Conservation (phyloP, 2,329 filamentous ascomycete species). For the Diaporthe sp. region DNA sequence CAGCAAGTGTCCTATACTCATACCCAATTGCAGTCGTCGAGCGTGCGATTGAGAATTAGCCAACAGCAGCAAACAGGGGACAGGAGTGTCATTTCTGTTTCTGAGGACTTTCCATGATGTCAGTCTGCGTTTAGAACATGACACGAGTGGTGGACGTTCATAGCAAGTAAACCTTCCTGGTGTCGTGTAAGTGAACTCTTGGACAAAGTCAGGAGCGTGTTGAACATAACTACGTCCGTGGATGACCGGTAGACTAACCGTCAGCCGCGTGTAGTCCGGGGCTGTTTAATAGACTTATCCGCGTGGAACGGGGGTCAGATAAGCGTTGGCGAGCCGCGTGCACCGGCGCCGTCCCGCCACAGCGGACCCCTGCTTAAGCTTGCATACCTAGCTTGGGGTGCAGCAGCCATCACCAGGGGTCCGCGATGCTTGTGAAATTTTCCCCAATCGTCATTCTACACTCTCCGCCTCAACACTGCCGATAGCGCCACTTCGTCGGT, state of each 20-base stretch:
- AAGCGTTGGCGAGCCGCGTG: neutral
- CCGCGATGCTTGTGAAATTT: conserved; percentile 4
- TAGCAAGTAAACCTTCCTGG: neutral
- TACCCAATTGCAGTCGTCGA: neutral
- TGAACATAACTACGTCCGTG: no score
- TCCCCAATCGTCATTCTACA: conserved; percentile 19
- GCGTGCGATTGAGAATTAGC: neutral
- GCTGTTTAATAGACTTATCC: neutral
- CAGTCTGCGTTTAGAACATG: neutral
- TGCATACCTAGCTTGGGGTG: neutral
- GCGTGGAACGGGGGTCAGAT: neutral
- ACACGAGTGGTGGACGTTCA: neutral
- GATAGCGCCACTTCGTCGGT: neutral
- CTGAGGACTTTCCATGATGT: neutral
- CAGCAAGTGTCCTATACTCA: neutral
- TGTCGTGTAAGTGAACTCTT: neutral
- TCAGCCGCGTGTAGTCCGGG: neutral
- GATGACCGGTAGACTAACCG: neutral
- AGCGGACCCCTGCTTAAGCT: conserved; percentile 11
- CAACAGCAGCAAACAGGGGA: neutral
- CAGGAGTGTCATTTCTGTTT: neutral
- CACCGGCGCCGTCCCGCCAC: neutral
- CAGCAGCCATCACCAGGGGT: conserved; percentile 9
- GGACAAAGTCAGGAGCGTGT: neutral
- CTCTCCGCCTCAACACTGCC: neutral